These are phyloP conservation scores for Peltaster fructicola DNA, from an alignment of 2,329 filamentous ascomycete species.

Conservation along the genomic window DNA sequence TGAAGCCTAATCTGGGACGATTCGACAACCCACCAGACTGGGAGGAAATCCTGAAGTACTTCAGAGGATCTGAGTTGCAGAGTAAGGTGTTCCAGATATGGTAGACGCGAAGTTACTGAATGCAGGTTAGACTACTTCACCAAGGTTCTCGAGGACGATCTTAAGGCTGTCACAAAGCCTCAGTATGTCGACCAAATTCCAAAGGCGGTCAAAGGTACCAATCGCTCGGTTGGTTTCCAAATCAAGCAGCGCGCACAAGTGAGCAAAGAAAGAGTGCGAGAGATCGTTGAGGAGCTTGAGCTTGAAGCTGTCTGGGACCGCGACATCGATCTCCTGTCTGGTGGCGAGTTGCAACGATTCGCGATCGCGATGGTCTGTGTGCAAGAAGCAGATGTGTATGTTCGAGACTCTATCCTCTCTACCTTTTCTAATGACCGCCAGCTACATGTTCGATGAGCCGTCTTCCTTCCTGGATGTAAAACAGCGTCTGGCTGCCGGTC, in stretches of 20 bases:
- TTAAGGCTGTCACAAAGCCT: constrained; percentile 96
- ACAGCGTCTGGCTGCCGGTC: constrained; percentile 83
- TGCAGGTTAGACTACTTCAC: constrained; percentile 72
- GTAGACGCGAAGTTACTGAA: constrained; percentile 7
- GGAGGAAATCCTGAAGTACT: constrained; percentile 98
- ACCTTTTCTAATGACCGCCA: constrained; percentile 12
- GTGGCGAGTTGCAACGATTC: constrained; percentile 95
- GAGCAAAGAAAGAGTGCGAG: constrained; percentile 48
- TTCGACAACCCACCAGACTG: constrained; percentile 96
- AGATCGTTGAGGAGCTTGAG: constrained; percentile 72
- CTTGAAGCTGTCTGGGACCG: constrained; percentile 79
- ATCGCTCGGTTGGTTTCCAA: constrained; percentile 58
- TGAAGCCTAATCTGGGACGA: constrained; percentile 92
- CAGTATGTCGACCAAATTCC: constrained; percentile 99
- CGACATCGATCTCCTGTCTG: constrained; percentile 77
- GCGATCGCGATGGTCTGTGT: constrained; percentile 92
- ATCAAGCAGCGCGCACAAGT: constrained; percentile 61
- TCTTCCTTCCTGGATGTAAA: constrained; percentile 99
- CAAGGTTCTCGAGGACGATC: constrained; percentile 87
- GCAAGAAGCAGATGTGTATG: constrained; percentile 77
- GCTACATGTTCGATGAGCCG: constrained; percentile 98
- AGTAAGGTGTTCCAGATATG: constrained; percentile 38
- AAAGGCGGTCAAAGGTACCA: constrained; percentile 59
- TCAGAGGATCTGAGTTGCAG: constrained; percentile 91
- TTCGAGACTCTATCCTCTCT: constrained; percentile 4